Evolutionary conservation across 345 rosid genomes (phyloP).

Genomic region (Arabis alpina): DNA sequence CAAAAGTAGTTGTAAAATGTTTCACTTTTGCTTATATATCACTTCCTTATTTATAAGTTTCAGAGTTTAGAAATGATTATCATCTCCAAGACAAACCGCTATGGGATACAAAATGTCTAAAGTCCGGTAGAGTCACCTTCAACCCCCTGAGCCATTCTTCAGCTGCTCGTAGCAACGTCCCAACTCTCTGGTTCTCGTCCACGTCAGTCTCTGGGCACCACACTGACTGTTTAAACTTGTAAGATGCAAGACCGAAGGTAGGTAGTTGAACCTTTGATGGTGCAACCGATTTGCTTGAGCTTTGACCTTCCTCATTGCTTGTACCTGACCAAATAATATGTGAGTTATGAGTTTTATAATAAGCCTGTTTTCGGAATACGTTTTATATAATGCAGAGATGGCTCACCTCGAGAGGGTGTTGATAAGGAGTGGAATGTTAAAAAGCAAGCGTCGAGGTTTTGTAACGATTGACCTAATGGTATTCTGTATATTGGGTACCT

Average conservation of each 20-base stretch:
- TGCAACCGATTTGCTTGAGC: slow-evolving; percentile 41
- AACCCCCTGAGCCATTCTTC: slow-evolving; percentile 77
- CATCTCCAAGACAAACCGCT: slow-evolving; percentile 36
- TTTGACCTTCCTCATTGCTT: slow-evolving; percentile 49
- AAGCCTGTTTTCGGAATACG: neutral
- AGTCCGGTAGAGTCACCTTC: slow-evolving; percentile 79
- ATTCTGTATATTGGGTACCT: slow-evolving; percentile 95
- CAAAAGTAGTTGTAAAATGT: slow-evolving; percentile 13
- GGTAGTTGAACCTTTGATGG: slow-evolving; percentile 55
- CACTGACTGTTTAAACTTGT: slow-evolving; percentile 66
- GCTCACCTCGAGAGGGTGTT: slow-evolving; percentile 54
- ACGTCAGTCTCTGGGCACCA: slow-evolving; percentile 49
- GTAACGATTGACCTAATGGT: slow-evolving; percentile 73
- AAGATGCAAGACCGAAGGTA: slow-evolving; percentile 74
- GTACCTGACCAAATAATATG: slow-evolving; percentile 11
- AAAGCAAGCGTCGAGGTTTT: slow-evolving; percentile 80
- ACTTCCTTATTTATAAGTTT: slow-evolving; percentile 8
- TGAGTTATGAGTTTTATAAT: neutral
- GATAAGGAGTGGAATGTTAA: slow-evolving; percentile 80
- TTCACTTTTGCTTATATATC: slow-evolving; percentile 31
- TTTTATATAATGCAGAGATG: slow-evolving; percentile 22
- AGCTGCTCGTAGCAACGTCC: slow-evolving; percentile 57
- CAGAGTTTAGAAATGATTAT: slow-evolving; percentile 23
- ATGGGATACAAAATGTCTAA: slow-evolving; percentile 65
- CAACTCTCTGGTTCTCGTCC: slow-evolving; percentile 57